Conservation (phyloP, 441 rosid genomes). For the Monsonia emarginata region DNA sequence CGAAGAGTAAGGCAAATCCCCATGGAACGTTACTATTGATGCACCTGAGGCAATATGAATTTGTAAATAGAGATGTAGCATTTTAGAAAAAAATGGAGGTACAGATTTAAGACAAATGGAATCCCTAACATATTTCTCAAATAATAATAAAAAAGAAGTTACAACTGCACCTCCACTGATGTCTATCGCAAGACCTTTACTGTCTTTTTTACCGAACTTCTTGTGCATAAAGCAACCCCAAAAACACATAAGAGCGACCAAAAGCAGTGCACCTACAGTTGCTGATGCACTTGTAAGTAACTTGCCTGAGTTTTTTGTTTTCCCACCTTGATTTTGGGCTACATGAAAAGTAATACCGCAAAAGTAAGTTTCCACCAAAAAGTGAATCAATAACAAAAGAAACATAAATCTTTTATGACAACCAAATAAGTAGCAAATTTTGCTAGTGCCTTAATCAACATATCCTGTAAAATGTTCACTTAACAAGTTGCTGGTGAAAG, state of each 20-base stretch:
- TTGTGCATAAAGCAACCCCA: constrained; percentile 98
- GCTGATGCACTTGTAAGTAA: constrained; percentile 84
- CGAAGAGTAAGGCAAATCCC: constrained; percentile 93
- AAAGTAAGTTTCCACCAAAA: constrained; percentile 11
- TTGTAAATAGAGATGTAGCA: constrained; percentile 6
- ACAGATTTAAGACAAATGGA: constrained; percentile 3
- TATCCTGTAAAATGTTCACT: no score
- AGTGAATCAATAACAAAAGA: constrained; percentile 9
- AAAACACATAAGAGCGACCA: constrained; percentile 97
- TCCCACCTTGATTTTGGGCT: constrained; percentile 55
- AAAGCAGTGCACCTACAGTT: constrained; percentile 84
- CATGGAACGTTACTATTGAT: constrained; percentile 91
- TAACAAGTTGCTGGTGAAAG: constrained; percentile 8
- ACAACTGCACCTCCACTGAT: constrained; percentile 63
- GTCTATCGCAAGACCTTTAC: constrained; percentile 68
- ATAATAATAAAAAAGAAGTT: background rate
- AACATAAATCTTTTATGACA: constrained; percentile 4
- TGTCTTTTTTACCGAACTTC: constrained; percentile 81
- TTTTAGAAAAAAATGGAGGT: background rate
- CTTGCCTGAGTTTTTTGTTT: constrained; percentile 68
- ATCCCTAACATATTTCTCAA: background rate
- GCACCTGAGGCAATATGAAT: constrained; percentile 52
- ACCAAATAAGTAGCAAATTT: no score
- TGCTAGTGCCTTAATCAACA: no score
- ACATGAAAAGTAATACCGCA: constrained; percentile 21